Evolutionary conservation across 305 asterid species (phyloP).

Genomic region (Caryopteris hybrid): DNA sequence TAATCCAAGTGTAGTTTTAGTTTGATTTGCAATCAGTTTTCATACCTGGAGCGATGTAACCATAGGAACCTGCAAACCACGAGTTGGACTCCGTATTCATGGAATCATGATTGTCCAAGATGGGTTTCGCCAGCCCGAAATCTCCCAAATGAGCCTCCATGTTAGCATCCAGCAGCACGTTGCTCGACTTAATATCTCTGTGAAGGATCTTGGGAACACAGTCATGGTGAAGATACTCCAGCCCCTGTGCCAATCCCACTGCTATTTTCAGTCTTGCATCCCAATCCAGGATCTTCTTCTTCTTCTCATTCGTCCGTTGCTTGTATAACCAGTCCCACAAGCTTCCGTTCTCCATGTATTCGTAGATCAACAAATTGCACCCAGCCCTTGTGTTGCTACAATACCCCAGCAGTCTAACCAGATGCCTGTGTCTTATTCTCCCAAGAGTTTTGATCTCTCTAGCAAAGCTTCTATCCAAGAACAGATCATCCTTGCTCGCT

Average conservation of each 20-base stretch:
- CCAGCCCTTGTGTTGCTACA: constrained; percentile 62
- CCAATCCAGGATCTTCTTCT: constrained; percentile 59
- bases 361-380: constrained; percentile 69
- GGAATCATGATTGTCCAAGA: constrained; percentile 50
- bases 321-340: constrained; percentile 85
- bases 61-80: constrained; percentile 90
- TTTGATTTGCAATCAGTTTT: background rate
- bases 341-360: constrained; percentile 94
- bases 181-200: constrained; percentile 88
- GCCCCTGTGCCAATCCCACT: constrained; percentile 79
- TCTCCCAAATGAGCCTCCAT: constrained; percentile 94
- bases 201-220: constrained; percentile 91
- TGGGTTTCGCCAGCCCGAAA: constrained; percentile 81
- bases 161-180: constrained; percentile 66
- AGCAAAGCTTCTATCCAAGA: constrained; percentile 75
- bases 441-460: constrained; percentile 90
- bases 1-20: too few species aligned
- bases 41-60: constrained; percentile 96
- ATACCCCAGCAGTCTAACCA: constrained; percentile 76
- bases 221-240: constrained; percentile 91
- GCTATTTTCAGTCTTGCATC: constrained; percentile 75
- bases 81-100: constrained; percentile 63
- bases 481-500: constrained; percentile 50
- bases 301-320: constrained; percentile 47
- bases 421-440: constrained; percentile 79